Base-by-base conservation (phyloP, 2,329 filamentous ascomycete genomes). In the Hypoxylon rubiginosum region DNA sequence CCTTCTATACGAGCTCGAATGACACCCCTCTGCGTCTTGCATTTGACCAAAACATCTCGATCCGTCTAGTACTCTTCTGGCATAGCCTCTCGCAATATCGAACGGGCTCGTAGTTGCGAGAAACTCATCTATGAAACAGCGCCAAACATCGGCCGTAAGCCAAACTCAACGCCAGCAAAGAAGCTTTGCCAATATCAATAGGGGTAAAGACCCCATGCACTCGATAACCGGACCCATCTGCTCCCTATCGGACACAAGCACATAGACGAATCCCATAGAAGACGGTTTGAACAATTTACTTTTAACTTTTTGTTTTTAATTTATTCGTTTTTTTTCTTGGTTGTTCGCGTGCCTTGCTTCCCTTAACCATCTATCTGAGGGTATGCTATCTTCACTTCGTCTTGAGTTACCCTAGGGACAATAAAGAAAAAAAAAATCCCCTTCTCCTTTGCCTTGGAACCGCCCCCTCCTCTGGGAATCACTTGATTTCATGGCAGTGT, bases 221-320 rank as follows among this genome's bases (percentile, higher is more conserved):
- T 30, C 28, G 28, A 30, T 9, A 9, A 36, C 34, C 34, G 11
- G 13, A 36, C 11, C 34, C n/a, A n/a, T n/a, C n/a, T n/a, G n/a
- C n/a, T n/a, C n/a, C n/a, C n/a, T n/a, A n/a, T n/a, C n/a, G n/a
- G n/a, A n/a, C n/a, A n/a, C n/a, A n/a, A n/a, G n/a, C n/a, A n/a
- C n/a, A n/a, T 2, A 43, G 4, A 43, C 39, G n/a, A 43, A 19
- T 8, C 2, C 2, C 39, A 43, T 19, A 2, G n/a, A 3, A 9
- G n/a, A 15, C 17, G 36, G 7, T 41, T 9, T 43, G 5, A 7
- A 4, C 1, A 19, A 2, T 19, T 17, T 10, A 30, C 8, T 1
- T 62, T 78, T 9, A 78, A 79, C 61, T 36, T 26, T 13, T 24
- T 57, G 34, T 46, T 71, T 52, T 57, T 51, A 13, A 57, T 55